Evolutionary conservation across 768 basidiomycete genomes (phyloP), one percentile per base, ranked within the genome.

Genomic region (Hypholoma sublateritium): DNA sequence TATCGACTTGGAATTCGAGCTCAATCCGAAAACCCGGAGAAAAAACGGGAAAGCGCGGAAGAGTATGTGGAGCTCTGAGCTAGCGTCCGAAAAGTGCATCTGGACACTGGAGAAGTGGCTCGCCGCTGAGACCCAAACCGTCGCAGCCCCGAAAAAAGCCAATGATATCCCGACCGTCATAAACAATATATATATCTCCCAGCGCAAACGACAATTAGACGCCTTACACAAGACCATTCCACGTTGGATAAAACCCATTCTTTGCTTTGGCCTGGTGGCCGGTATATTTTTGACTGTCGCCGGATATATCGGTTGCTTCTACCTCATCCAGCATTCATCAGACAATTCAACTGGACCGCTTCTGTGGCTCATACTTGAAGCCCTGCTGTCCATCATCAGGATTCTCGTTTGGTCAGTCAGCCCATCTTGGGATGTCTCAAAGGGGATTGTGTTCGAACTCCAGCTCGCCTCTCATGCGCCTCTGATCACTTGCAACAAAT

Each of bases 251-350:
- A 36, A 53, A 17, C 11, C 21, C 3, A 4, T 48, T 1, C 50
- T 59, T 35, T 22, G 19, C 19, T 17, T 17, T 7, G 9, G 25
- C 1, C 25, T 54, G 32, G 17, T 19, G n/a, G 9, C 44, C 6
- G 53, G 24, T 17, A 43, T 44, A 9, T 1, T 54, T 21, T 36
- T 36, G 1, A 53, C 55, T 9, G 46, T 60, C 4, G 55, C n/a
- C 2, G 59, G 59, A 24, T 61, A 61, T 19, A 42, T 57, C 11
- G 59, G 59, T 7, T 61, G 56, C 28, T 61, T 61, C 49, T 50
- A 37, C 5, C 47, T 58, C 13, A 37, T 61, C 7, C 42, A 53
- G 16, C 45, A 47, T 12, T 37, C 55, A 6, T 46, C 22, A 5
- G 22, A 43, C n/a, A 42, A 32, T 13, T 21, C 41, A 1, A 24